These are phyloP conservation scores for Elaeis oleifera DNA, from an alignment of 202 grass and related monocot species.

Conservation along the genomic window DNA sequence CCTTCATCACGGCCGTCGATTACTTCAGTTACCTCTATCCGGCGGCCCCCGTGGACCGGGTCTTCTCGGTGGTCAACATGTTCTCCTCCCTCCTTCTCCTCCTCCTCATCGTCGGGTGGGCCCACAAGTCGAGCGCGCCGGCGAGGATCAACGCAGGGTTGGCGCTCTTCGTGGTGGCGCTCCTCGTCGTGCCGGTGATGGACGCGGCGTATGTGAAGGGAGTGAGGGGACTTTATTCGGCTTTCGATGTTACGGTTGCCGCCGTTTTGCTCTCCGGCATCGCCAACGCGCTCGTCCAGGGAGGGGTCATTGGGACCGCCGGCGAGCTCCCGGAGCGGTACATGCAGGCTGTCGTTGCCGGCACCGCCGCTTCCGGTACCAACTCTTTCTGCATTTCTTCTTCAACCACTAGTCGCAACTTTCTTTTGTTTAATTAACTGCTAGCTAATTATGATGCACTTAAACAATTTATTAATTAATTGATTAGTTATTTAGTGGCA, in stretches of 20 bases:
- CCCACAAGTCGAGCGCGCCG: conserved; percentile 50
- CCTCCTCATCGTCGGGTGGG: conserved; percentile 56
- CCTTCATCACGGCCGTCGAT: conserved; percentile 96
- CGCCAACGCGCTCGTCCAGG: conserved; percentile 77
- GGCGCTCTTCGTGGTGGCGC: conserved; percentile 46
- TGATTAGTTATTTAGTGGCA: no score
- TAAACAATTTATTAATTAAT: no score
- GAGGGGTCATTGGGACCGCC: conserved; percentile 65
- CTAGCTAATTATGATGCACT: no score
- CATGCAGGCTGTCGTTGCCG: conserved; percentile 84
- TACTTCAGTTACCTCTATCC: conserved; percentile 94
- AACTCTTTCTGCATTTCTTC: no score
- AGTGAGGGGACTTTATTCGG: conserved; percentile 31
- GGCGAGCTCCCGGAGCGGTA: conserved; percentile 83
- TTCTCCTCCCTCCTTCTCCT: conserved; percentile 44
- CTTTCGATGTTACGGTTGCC: conserved; percentile 57
- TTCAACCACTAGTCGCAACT: no score
- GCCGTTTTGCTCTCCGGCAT: conserved; percentile 46
- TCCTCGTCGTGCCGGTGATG: conserved; percentile 64
- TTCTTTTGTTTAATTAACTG: no score
- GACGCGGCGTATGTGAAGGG: conserved; percentile 67
- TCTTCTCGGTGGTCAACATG: conserved; percentile 85
- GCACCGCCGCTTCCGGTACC: conserved; percentile 62
- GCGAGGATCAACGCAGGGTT: conserved; percentile 64
- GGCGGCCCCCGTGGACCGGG: conserved; percentile 46